A percentile compares a stretch with the other conserved stretches of the same genome.
phyloP scores from a whole-genome alignment of 148 eudicot species.

The Silene latifolia region DNA sequence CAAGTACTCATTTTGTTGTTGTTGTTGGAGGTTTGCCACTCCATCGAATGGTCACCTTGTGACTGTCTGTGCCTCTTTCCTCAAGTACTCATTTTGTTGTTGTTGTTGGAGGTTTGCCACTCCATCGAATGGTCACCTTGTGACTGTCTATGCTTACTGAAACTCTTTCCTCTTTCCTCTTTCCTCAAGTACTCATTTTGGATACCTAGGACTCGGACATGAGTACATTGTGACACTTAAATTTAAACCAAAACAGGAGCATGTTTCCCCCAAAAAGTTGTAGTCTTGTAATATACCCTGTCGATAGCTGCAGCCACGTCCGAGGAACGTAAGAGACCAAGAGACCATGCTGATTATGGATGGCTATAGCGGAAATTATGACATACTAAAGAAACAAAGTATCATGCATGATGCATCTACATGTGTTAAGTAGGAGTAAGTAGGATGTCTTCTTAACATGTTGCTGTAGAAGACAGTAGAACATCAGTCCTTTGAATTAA shows the following conservation, averaged over 20 bases:
- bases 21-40: no score
- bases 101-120: no score
- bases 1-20: neutral
- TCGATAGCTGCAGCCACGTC: neutral
- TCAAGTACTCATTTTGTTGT: no score
- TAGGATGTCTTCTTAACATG: neutral
- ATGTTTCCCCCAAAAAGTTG: neutral
- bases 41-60: no score
- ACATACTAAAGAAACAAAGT: neutral
- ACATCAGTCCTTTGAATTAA: neutral
- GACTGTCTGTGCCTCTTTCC: no score
- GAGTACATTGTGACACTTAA: neutral
- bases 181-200: neutral
- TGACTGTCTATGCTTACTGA: neutral
- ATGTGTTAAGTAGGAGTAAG: neutral
- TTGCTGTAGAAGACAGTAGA: neutral
- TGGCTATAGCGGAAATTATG: neutral
- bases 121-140: neutral
- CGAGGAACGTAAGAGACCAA: neutral
- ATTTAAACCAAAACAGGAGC: neutral
- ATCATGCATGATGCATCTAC: neutral
- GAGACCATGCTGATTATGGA: neutral
- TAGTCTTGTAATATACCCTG: neutral
- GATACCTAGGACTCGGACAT: neutral
- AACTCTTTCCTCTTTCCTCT: neutral